Evolutionary conservation across 2,329 filamentous ascomycete genomes (phyloP).

Genomic region (Neobulgaria alba): DNA sequence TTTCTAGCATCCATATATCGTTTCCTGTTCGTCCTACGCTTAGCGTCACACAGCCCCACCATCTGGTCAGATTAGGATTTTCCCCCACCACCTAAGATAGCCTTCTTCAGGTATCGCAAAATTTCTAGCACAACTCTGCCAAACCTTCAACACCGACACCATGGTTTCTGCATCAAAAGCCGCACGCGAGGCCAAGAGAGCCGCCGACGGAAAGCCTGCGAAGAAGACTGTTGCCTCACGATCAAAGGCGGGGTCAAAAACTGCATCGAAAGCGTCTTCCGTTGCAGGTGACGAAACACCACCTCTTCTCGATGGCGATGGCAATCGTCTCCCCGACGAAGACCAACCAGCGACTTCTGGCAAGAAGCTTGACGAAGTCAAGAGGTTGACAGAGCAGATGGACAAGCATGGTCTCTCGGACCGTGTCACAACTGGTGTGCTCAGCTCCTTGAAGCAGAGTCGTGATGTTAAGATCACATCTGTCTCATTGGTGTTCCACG

Average conservation of each 20-base stretch:
- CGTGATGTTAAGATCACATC: constrained; percentile 97
- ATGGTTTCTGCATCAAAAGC: constrained; percentile 66
- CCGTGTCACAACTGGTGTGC: constrained; percentile 94
- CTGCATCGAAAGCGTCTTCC: constrained; percentile 52
- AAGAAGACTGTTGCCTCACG: constrained; percentile 67
- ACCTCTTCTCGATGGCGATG: constrained; percentile 54
- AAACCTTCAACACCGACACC: constrained; percentile 24
- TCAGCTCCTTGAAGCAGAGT: constrained; percentile 75
- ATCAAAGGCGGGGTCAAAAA: constrained; percentile 60
- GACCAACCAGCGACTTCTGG: constrained; percentile 62
- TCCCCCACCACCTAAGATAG: background rate
- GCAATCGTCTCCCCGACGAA: constrained; percentile 40
- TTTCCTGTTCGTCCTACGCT: background rate
- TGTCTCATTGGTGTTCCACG: constrained; percentile 91
- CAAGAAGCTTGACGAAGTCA: constrained; percentile 70
- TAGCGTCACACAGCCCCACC: background rate
- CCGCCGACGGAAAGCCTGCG: constrained; percentile 62
- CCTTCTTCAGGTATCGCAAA: background rate
- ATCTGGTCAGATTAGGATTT: constrained; percentile 1
- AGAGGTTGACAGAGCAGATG: constrained; percentile 85
- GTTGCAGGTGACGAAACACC: constrained; percentile 60
- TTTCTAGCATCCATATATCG: background rate
- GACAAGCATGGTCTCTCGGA: constrained; percentile 95
- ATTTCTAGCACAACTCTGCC: background rate
- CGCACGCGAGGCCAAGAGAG: constrained; percentile 64